These are phyloP conservation scores for Heterobasidion irregulare DNA, from an alignment of 1,284 basidiomycete species.

Conservation along the genomic window DNA sequence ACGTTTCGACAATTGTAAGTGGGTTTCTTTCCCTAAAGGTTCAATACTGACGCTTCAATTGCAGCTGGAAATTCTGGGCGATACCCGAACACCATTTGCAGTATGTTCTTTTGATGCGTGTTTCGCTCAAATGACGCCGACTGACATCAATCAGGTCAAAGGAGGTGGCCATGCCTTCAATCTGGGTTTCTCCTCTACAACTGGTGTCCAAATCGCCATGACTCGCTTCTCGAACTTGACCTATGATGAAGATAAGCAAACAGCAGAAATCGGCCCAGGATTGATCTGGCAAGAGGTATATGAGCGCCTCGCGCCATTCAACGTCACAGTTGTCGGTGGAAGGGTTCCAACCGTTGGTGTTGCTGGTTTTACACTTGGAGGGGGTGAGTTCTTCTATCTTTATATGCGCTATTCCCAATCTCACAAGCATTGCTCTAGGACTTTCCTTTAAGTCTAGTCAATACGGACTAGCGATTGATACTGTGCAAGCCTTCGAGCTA, in stretches of 20 bases:
- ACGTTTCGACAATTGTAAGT: background rate
- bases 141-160: background rate
- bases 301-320: conserved; percentile 29
- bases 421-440: conserved; percentile 22
- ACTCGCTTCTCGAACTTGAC: conserved; percentile 34
- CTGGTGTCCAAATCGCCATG: conserved; percentile 50
- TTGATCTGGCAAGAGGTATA: conserved; percentile 54
- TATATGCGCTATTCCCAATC: background rate
- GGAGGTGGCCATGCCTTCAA: background rate
- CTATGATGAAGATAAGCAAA: conserved; percentile 30
- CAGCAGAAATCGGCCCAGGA: conserved; percentile 39
- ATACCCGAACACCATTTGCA: background rate
- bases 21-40: background rate
- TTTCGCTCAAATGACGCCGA: background rate
- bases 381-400: conserved; percentile 28
- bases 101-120: background rate
- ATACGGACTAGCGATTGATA: conserved; percentile 42
- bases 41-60: background rate
- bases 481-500: conserved; percentile 34
- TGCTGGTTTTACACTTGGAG: conserved; percentile 45
- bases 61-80: background rate
- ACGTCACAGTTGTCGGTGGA: conserved; percentile 44
- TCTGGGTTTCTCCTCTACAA: conserved; percentile 39
- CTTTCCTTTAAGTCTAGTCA: conserved; percentile 48
- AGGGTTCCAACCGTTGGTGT: conserved; percentile 44